phyloP scores from a whole-genome alignment of 2,329 filamentous ascomycete species.

The Neofusicoccum umdonicola region DNA sequence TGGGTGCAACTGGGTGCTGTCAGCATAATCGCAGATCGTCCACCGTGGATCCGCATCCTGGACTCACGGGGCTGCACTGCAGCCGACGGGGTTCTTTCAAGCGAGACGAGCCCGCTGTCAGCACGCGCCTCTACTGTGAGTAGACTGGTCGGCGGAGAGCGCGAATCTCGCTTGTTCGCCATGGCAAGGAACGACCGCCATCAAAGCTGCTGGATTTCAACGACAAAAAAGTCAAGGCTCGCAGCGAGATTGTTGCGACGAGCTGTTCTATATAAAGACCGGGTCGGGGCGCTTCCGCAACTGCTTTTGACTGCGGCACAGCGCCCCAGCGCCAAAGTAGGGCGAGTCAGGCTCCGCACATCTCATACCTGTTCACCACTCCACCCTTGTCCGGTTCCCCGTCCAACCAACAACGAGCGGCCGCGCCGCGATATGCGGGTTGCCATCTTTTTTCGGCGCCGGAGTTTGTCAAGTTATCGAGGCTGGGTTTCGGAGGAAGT shows the following conservation, averaged over 20 bases:
- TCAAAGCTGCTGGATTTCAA: background rate
- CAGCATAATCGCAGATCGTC: background rate
- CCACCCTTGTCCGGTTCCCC: too few relatives aligned
- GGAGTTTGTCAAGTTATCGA: background rate
- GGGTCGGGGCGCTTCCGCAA: background rate
- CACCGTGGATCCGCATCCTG: background rate
- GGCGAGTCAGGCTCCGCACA: background rate
- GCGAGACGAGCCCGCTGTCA: background rate
- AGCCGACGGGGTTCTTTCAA: background rate
- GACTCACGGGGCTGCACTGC: background rate
- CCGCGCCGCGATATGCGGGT: too few relatives aligned
- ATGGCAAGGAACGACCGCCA: background rate
- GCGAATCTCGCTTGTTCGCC: background rate
- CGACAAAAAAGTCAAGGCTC: background rate
- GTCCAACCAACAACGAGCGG: background rate
- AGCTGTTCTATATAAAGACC: background rate
- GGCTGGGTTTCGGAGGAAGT: background rate
- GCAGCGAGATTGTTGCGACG: background rate
- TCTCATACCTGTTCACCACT: background rate
- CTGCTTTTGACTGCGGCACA: background rate
- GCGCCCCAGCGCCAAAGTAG: background rate
- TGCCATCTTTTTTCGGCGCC: too few relatives aligned
- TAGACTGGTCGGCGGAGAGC: background rate
- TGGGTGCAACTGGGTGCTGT: background rate
- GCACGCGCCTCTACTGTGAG: background rate